Evolutionary conservation across 768 basidiomycete species (phyloP).

Genomic region (Gloeostereum incarnatum): DNA sequence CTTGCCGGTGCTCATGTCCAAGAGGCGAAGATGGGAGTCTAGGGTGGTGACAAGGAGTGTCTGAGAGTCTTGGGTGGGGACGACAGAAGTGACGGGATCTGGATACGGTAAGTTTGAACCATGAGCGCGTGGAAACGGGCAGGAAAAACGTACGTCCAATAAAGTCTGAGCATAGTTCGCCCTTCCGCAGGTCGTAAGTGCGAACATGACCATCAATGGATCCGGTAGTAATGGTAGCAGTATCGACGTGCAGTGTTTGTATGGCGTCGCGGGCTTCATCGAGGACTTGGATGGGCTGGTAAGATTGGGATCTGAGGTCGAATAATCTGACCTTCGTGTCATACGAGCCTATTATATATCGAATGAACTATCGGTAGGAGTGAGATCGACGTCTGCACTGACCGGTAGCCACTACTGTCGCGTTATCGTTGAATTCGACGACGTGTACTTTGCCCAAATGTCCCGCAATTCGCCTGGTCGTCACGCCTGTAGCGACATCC

Average conservation of each 20-base stretch:
- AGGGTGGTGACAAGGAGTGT: conserved; percentile 78
- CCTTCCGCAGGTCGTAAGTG: conserved; percentile 92
- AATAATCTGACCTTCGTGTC: conserved; percentile 88
- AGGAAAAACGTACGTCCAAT: conserved; percentile 64
- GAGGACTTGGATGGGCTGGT: conserved; percentile 84
- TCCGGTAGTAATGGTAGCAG: conserved; percentile 64
- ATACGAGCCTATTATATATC: conserved; percentile 58
- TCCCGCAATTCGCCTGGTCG: conserved; percentile 74
- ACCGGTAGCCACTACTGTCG: conserved; percentile 86
- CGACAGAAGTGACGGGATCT: conserved; percentile 85
- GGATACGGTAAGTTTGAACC: conserved; percentile 7
- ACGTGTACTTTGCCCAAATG: conserved; percentile 88
- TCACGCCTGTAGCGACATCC: conserved; percentile 88
- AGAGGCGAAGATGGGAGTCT: conserved; percentile 77
- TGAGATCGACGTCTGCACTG: too few species aligned
- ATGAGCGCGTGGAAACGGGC: conserved; percentile 1
- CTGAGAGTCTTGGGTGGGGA: conserved; percentile 70
- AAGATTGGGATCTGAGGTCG: conserved; percentile 80
- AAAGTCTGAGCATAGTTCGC: conserved; percentile 81
- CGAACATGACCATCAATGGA: conserved; percentile 90
- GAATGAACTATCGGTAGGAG: too few species aligned
- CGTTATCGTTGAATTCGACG: conserved; percentile 86
- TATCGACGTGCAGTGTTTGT: conserved; percentile 63
- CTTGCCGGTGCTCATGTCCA: conserved; percentile 78
- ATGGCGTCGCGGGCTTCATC: conserved; percentile 87